Conservation (phyloP, 768 basidiomycete species). For the Serpula lacrymans region DNA sequence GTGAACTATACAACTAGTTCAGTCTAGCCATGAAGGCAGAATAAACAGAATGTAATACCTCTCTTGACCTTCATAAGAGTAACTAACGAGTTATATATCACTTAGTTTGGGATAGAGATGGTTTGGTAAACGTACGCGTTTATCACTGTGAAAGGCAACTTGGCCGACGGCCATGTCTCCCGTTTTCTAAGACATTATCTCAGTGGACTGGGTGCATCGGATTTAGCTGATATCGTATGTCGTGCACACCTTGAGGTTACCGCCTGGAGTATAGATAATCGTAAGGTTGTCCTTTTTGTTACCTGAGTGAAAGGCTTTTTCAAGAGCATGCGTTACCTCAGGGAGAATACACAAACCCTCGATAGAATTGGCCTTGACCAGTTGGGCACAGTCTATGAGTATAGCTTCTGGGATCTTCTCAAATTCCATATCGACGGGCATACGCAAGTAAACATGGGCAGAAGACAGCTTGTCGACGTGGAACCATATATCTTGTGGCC, state of each 20-base stretch:
- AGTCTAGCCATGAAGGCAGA: not conserved
- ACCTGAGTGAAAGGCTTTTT: slow-evolving; percentile 43
- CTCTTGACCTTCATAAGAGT: slow-evolving; percentile 64
- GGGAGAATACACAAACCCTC: slow-evolving; percentile 56
- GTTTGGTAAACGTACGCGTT: slow-evolving; percentile 48
- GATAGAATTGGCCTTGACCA: slow-evolving; percentile 97
- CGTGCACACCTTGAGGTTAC: slow-evolving; percentile 78
- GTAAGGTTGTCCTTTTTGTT: slow-evolving; percentile 95
- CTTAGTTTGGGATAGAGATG: no score
- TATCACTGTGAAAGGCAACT: slow-evolving; percentile 92
- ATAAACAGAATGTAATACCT: slow-evolving; percentile 36
- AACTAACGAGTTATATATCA: not conserved
- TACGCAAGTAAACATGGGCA: slow-evolving; percentile 94
- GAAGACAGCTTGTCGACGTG: slow-evolving; percentile 98
- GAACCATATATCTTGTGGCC: slow-evolving; percentile 89
- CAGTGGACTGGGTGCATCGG: slow-evolving; percentile 1
- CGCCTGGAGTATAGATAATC: slow-evolving; percentile 90
- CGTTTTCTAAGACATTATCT: slow-evolving; percentile 68
- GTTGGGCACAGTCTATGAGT: slow-evolving; percentile 83
- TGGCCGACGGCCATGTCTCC: slow-evolving; percentile 98
- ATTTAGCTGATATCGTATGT: not conserved
- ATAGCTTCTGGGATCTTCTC: slow-evolving; percentile 80
- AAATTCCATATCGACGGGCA: slow-evolving; percentile 81
- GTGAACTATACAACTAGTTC: slow-evolving; percentile 51
- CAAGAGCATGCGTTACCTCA: not conserved